Conservation (phyloP, 805 yeast genomes). For the Zygosaccharomyces rouxii region DNA sequence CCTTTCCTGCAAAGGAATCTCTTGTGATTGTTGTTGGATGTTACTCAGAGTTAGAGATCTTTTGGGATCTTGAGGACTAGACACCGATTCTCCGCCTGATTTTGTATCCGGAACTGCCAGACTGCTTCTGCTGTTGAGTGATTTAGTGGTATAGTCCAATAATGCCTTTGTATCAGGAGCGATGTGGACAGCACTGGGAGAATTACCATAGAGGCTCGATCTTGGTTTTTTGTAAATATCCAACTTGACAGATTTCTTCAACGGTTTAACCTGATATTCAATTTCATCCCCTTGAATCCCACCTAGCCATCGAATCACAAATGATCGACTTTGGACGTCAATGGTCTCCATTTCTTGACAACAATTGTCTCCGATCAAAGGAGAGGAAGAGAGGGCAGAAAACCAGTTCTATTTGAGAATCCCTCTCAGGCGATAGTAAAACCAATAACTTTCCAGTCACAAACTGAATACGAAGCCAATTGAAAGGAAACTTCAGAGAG, state of each 20-base stretch:
- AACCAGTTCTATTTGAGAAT: background rate
- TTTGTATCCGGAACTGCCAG: slow-evolving; percentile 15
- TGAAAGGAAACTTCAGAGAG: background rate
- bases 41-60: slow-evolving; percentile 34
- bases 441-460: background rate
- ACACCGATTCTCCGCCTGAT: slow-evolving; percentile 17
- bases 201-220: slow-evolving; percentile 19
- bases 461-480: background rate
- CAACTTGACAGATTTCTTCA: slow-evolving; percentile 53
- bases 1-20: slow-evolving; percentile 51
- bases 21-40: slow-evolving; percentile 37
- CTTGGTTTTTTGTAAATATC: slow-evolving; percentile 35
- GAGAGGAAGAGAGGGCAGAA: background rate
- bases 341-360: slow-evolving; percentile 66
- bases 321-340: slow-evolving; percentile 85
- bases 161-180: slow-evolving; percentile 31
- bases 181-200: slow-evolving; percentile 26
- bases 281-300: slow-evolving; percentile 63
- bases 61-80: slow-evolving; percentile 11
- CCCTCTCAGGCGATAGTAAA: background rate
- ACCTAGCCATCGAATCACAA: slow-evolving; percentile 85
- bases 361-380: background rate
- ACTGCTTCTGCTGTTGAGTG: slow-evolving; percentile 19
- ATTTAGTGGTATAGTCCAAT: slow-evolving; percentile 25
- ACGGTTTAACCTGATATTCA: slow-evolving; percentile 78